phyloP scores from a whole-genome alignment of 2,329 filamentous ascomycete genomes.

The Scytalidium lignicola region DNA sequence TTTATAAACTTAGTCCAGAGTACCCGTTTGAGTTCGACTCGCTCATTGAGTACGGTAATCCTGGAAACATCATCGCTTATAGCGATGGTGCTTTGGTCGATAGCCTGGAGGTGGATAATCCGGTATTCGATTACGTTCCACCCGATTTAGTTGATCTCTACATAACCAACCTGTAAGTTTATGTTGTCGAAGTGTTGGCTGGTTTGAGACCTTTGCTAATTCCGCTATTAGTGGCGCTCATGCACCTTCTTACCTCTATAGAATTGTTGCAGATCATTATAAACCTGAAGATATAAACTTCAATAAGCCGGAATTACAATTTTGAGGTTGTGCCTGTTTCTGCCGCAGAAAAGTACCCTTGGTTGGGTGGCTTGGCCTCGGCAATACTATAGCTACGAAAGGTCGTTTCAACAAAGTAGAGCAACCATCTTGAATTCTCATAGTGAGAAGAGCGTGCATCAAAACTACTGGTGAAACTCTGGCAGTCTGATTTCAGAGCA shows the following conservation, averaged over 20 bases:
- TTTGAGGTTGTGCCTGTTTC: slow-evolving; percentile 7
- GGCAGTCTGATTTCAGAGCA: no score
- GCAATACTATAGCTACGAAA: no score
- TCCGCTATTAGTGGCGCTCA: slow-evolving; percentile 50
- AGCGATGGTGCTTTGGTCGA: slow-evolving; percentile 76
- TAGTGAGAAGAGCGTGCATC: no score
- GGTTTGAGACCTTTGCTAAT: no score
- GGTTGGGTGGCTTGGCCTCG: neutral
- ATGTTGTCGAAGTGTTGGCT: no score
- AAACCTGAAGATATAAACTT: slow-evolving; percentile 66
- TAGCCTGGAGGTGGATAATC: slow-evolving; percentile 71
- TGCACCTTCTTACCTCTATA: slow-evolving; percentile 66
- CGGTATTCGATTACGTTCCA: slow-evolving; percentile 76
- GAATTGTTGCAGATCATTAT: slow-evolving; percentile 71
- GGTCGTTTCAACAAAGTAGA: no score
- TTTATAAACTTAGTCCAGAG: slow-evolving; percentile 91
- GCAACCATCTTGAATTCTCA: no score
- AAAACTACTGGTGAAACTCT: no score
- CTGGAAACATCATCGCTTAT: slow-evolving; percentile 70
- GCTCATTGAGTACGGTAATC: slow-evolving; percentile 81
- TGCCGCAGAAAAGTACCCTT: neutral
- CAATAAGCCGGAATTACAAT: slow-evolving; percentile 32
- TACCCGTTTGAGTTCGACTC: slow-evolving; percentile 79
- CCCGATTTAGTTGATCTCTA: slow-evolving; percentile 73
- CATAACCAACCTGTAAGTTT: slow-evolving; percentile 76